Evolutionary conservation across 371 early-diverging fungal species (phyloP), one percentile per base, ranked within the genome.

Genomic region (Apophysomyces ossiformis): DNA sequence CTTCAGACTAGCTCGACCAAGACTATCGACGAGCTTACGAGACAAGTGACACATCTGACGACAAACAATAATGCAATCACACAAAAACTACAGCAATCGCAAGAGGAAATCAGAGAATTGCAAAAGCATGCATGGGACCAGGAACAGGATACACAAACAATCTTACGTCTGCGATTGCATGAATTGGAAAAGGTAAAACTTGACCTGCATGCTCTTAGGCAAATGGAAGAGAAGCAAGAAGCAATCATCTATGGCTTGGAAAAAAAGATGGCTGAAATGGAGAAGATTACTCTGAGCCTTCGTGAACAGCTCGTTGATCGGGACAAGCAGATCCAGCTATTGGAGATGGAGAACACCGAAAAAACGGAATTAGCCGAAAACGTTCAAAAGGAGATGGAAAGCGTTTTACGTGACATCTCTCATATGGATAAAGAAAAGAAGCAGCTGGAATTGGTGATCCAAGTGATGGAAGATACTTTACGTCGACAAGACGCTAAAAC

Each of bases 141-240:
- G 37, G 77, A 78, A 43, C 57, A 67, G 21, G 58, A 62, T 13
- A 57, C 72, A 1, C 73, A 74, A 11, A 60, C 59, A 5, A 62
- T 67, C 7, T 63, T 79, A 11, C 67, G 61, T 0, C 50, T 61
- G 1, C 69, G 74, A 11, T 32, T 82, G 18, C 67, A 76, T 39
- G 72, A 78, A 41, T 35, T 78, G 5, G 78, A 78, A 46, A 67
- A 69, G 36, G 66, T 76, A 35, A 68, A 74, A 15, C 35, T 50
- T 4, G 83, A 78, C 38, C 37, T 76, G 0, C 64, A 65, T 41
- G 71, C 69, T 2, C 58, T 83, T 9, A 64, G 61, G 0, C 50
- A 47, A 0, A 70, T 83, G 7, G 81, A 78, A 43, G 73, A 71
- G n/a, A 75, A 77, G 35, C 83, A 83, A 68, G 77, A 80, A 57